phyloP scores from a whole-genome alignment of 2,329 filamentous ascomycete genomes.

The Cucurbitaria berberidis region DNA sequence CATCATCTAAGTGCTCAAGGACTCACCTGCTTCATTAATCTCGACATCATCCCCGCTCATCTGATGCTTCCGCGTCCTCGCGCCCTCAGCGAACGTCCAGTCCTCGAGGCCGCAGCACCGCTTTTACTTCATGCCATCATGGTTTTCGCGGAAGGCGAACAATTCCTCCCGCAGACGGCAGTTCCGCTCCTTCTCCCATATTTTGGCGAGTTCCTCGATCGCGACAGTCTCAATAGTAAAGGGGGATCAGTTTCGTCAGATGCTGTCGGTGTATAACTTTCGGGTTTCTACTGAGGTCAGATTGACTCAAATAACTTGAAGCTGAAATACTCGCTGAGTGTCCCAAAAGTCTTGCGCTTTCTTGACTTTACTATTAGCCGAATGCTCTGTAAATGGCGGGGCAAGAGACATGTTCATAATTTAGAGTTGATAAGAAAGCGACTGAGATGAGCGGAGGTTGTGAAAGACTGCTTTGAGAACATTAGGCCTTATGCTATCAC shows the following conservation, averaged over 20 bases:
- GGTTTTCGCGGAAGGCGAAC: constrained; percentile 74
- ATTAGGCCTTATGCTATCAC: background rate
- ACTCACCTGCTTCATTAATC: constrained; percentile 58
- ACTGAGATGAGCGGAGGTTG: background rate
- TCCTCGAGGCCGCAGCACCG: constrained; percentile 85
- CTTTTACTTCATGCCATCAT: constrained; percentile 68
- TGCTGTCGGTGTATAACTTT: constrained; percentile 67
- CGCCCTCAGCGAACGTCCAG: constrained; percentile 75
- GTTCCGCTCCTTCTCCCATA: constrained; percentile 74
- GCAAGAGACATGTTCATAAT: constrained; percentile 51
- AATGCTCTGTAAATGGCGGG: constrained; percentile 78
- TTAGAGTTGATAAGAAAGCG: background rate
- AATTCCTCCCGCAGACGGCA: constrained; percentile 84
- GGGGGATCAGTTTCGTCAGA: constrained; percentile 78
- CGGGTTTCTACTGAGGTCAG: constrained; percentile 62
- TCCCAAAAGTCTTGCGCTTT: constrained; percentile 86
- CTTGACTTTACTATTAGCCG: constrained; percentile 78
- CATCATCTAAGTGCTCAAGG: background rate
- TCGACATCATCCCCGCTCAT: constrained; percentile 78
- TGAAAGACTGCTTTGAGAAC: background rate
- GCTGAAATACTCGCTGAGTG: constrained; percentile 61
- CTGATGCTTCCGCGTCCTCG: constrained; percentile 74
- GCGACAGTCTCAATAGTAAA: constrained; percentile 73
- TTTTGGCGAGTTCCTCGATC: constrained; percentile 71
- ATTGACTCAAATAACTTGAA: background rate